Base-by-base conservation (phyloP, 805 yeast genomes). In the Metschnikowia aberdeeniae region DNA sequence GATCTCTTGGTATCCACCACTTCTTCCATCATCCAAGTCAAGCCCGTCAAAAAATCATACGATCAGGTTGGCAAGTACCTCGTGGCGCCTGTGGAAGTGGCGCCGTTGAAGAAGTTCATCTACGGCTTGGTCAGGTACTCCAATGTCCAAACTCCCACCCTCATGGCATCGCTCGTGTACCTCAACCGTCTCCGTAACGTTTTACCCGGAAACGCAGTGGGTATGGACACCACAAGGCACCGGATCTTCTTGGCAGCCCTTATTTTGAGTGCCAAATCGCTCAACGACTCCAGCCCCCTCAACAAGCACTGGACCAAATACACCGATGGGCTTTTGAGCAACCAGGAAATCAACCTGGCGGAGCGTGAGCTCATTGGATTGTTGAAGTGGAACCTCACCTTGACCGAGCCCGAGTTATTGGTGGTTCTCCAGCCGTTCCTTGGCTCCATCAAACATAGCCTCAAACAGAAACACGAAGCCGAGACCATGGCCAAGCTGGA, bases 261-360 rank as follows among this genome's bases (percentile, higher is more conserved):
- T 45, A 88, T 92, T 36, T 68, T 93, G 40, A 86, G 96, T n/a
- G 97, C 98, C 12, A 92, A 92, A 70, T 82, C 82, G 51, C 77
- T 90, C 52, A 92, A 92, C 66, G 99, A 92, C 70, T 86, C 96
- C 3, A 84, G 95, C 17, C 99, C 99, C 35, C 77, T 92, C 62
- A 92, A 92, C 69, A 90, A 86, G 68, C 97, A 93, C 70, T 92
- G 99, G 99, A 84, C 96, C 4, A 76, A 80, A 49, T 90, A 92
- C 71, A 90, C 98, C 3, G 83, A 84, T 61, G 97, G 97, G 0
- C 73, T 93, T 35, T 76, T 92, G 49, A 62, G 82, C 8, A 69
- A 86, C 32, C 74, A 74, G 19, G 98, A 92, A 59, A 89, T 93
- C 43, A 93, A 92, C 66, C 81, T 89, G 52, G 86, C 95, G 58